Evolutionary conservation across 805 yeast genomes (phyloP), one percentile per base, ranked within the genome.

Genomic region (Ogataea trehaloabstinens): DNA sequence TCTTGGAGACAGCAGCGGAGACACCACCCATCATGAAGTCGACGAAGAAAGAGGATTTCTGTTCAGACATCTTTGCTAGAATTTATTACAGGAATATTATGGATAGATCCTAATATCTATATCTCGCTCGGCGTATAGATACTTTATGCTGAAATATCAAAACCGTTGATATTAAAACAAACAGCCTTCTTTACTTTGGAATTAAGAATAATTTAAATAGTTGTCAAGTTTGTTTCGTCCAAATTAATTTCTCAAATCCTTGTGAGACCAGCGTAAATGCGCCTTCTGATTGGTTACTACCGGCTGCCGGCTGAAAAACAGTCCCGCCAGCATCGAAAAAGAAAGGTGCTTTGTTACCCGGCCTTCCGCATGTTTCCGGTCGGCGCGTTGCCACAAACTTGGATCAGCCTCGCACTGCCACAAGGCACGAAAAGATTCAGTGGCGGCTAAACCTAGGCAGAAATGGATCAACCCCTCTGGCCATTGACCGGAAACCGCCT

Each of bases 1-100:
- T 89, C 82, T 89, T 89, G 58, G 96, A 85, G 74, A 89, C 90
- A 64, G 96, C 96, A 75, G 96, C 96, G 75, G 96, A 88, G 59
- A 89, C 95, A 88, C 96, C 96, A 74, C 96, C 96, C 96, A 90
- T 88, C 73, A 86, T 63, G 80, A 86, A 86, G 68, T 81, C 85
- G 63, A 74, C 60, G 58, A 70, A 59, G 68, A 77, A 77, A 57
- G 68, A 64, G 46, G 80, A 68, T 30, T 42, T 62, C 49, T 63
- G 59, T 47, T 64, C 63, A 50, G 66, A 49, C 68, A 63, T 63
- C 49, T 49, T 55, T 31, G 40, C 40, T 35, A 29, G 42, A 24
- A 40, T 36, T 37, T 41, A 28, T 8, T 41, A 34, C 29, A 37
- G 35, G 45, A 36, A 34, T 36, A 32, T 30, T 33, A 37, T 34